Base-by-base conservation (phyloP, 805 yeast species). In the Ogataea haglerorum region DNA sequence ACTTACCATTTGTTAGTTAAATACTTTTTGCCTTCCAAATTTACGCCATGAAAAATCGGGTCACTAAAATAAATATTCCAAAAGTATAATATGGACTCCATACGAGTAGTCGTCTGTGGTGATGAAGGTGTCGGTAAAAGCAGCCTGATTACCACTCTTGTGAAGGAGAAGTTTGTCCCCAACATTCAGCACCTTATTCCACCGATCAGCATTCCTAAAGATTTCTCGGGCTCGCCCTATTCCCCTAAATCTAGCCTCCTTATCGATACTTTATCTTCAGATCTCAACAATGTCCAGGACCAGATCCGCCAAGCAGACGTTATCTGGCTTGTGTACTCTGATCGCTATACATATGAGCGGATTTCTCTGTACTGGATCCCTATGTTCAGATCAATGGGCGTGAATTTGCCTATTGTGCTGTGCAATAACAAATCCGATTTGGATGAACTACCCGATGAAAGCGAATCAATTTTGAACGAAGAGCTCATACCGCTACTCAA, bases 351-450 rank as follows among this genome's bases (percentile, higher is more conserved):
- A 0, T 93, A 89, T 58, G 98, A 93, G 59, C 72, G 98, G 34
- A 78, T 93, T 4, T 80, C 96, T 2, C 68, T 91, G 17, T 89
- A 89, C 60, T 93, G 99, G 99, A 82, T 93, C 75, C 93, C 95
- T 37, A 76, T 83, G 70, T 83, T 93, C 54, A 72, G 99, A 46
- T 86, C 95, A 0, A 71, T 88, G 74, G 99, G 99, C 3, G 88
- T 91, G 42, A 93, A 93, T 56, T 62, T 91, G 10, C 99, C 99
- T 0, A 82, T 93, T n/a, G 87, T 93, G 1, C 66, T 93, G 2
- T 84, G 95, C 62, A 89, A 90, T 40, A 93, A 89, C 61, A 89
- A 54, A 27, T 45, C 49, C 38, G 51, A 55, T 56, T 23, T 53
- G 2, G 57, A 52, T 22, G 48, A 49, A 42, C 44, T 56, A 1